Conservation (phyloP, 1,284 basidiomycete species). For the Ustilago nuda region DNA sequence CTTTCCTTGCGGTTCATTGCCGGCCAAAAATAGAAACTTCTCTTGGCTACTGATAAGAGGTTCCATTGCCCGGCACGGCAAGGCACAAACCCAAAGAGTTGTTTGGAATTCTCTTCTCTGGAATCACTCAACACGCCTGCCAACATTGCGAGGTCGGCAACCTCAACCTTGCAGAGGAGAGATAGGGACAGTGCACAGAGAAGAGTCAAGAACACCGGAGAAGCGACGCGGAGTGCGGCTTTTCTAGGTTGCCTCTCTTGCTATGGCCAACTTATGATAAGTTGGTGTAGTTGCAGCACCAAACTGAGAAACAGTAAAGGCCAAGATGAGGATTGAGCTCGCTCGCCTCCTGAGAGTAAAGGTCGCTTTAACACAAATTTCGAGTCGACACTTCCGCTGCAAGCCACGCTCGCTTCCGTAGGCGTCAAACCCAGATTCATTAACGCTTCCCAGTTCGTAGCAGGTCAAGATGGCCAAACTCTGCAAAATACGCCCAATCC, state of each 20-base stretch:
- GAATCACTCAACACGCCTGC: no score
- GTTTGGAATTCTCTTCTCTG: no score
- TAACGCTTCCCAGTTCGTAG: background rate
- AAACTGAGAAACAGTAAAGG: background rate
- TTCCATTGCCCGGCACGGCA: no score
- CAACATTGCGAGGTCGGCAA: no score
- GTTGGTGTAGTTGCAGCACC: background rate
- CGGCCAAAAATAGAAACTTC: background rate
- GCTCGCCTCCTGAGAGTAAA: background rate
- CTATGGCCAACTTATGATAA: background rate
- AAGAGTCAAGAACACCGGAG: background rate
- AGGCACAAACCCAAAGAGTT: no score
- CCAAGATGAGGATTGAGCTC: background rate
- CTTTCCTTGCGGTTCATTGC: background rate
- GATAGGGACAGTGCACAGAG: no score
- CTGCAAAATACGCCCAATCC: no score
- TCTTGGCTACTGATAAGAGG: background rate
- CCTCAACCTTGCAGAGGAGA: no score
- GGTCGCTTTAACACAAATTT: background rate
- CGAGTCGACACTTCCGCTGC: constrained; percentile 24
- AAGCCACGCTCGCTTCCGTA: constrained; percentile 15
- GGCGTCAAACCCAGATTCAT: background rate
- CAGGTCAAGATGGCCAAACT: no score
- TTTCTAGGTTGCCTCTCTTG: background rate
- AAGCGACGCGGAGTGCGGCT: background rate